phyloP scores from a whole-genome alignment of 495 filamentous ascomycete genomes.

The Penicillium tannophilum region DNA sequence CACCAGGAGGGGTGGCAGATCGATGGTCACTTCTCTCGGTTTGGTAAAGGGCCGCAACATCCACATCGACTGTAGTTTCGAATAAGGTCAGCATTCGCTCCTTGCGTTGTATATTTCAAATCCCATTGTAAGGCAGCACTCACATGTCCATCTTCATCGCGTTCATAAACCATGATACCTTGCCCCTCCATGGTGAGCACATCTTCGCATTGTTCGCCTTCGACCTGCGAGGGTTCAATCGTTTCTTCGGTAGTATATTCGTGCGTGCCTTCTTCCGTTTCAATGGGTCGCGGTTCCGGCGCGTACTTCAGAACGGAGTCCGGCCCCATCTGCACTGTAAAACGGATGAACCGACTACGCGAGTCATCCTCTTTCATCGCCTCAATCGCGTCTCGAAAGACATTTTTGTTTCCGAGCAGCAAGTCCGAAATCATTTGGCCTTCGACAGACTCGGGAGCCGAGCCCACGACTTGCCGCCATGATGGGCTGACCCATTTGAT shows the following conservation, averaged over 20 bases:
- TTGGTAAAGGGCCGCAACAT: slow-evolving; percentile 94
- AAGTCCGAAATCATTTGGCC: slow-evolving; percentile 80
- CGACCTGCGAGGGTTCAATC: slow-evolving; percentile 39
- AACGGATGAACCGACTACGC: slow-evolving; percentile 87
- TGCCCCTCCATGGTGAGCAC: slow-evolving; percentile 87
- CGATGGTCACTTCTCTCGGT: slow-evolving; percentile 90
- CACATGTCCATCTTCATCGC: slow-evolving; percentile 85
- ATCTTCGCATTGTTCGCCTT: slow-evolving; percentile 48
- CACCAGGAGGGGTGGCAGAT: slow-evolving; percentile 86
- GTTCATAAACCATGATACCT: slow-evolving; percentile 96
- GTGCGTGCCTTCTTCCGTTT: slow-evolving; percentile 13
- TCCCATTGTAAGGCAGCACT: slow-evolving; percentile 34
- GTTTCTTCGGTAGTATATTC: slow-evolving; percentile 24
- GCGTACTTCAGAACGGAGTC: slow-evolving; percentile 64
- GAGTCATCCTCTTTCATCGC: slow-evolving; percentile 92
- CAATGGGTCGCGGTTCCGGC: slow-evolving; percentile 41
- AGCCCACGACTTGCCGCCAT: slow-evolving; percentile 94
- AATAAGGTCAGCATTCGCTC: slow-evolving; percentile 22
- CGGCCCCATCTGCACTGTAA: slow-evolving; percentile 74
- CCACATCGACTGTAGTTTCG: slow-evolving; percentile 89
- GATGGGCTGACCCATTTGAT: slow-evolving; percentile 96
- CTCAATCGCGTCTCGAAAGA: slow-evolving; percentile 80
- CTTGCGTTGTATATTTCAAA: neutral
- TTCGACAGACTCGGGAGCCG: slow-evolving; percentile 68
- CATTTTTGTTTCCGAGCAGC: slow-evolving; percentile 72